Conservation (phyloP, 2,329 filamentous ascomycete species). For the Cladorrhinum sp. region DNA sequence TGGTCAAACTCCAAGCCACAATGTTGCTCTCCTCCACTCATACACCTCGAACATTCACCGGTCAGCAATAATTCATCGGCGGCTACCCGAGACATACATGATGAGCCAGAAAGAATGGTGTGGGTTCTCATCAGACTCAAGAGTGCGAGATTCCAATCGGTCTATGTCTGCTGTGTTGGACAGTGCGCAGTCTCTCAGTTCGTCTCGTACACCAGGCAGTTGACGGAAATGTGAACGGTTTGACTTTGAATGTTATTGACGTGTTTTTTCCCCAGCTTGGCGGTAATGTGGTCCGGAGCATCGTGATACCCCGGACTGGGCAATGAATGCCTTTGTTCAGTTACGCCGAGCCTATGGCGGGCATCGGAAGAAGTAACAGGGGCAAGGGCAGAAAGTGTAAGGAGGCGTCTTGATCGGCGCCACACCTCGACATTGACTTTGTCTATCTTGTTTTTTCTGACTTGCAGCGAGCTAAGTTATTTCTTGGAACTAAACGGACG, state of each 20-base stretch:
- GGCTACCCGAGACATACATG: slow-evolving; percentile 12
- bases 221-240: too few relatives aligned
- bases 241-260: too few relatives aligned
- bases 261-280: too few relatives aligned
- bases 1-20: not conserved
- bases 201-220: not conserved
- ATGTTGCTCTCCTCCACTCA: not conserved
- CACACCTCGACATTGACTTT: not conserved
- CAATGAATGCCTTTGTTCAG: not conserved
- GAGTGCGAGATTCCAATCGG: not conserved
- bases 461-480: not conserved
- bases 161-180: not conserved
- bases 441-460: not conserved
- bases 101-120: not conserved
- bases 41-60: not conserved
- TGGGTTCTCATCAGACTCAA: not conserved
- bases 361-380: not conserved
- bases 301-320: not conserved
- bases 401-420: not conserved
- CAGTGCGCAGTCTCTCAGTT: not conserved
- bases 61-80: slow-evolving; percentile 2
- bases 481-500: not conserved
- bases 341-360: not conserved
- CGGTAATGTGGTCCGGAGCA: not conserved
- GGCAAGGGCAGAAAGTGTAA: not conserved